A percentile compares a stretch with the other conserved stretches of the same genome.
phyloP scores from a whole-genome alignment of 371 early-diverging fungal species.

The Coemansia sp. region DNA sequence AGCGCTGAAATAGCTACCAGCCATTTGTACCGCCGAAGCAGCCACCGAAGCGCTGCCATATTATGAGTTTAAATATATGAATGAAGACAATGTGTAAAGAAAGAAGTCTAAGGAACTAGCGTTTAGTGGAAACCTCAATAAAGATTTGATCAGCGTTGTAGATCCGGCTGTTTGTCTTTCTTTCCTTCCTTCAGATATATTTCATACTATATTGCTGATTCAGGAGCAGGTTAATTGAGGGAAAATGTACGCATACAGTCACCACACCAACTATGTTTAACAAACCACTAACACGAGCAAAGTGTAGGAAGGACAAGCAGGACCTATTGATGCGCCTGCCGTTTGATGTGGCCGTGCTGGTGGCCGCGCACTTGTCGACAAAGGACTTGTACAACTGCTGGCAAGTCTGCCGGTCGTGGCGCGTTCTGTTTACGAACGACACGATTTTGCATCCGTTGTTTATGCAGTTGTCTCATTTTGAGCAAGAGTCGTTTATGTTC shows the following conservation, averaged over 20 bases:
- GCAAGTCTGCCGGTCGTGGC: constrained; percentile 34
- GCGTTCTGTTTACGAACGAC: constrained; percentile 28
- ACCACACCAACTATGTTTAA: neutral
- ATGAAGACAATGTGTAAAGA: neutral
- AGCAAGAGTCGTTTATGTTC: constrained; percentile 46
- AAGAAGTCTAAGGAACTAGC: neutral
- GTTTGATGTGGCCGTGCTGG: constrained; percentile 35
- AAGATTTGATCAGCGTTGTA: neutral
- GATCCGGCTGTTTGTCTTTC: neutral
- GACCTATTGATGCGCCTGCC: constrained; percentile 44
- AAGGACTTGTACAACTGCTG: constrained; percentile 36
- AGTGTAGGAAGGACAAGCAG: constrained; percentile 1
- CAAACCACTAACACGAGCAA: neutral
- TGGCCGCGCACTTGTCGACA: constrained; percentile 14
- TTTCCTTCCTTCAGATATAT: no score
- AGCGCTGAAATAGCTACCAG: neutral
- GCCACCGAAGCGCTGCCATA: neutral
- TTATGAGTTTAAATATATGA: neutral
- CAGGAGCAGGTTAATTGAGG: no score
- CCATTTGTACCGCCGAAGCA: neutral
- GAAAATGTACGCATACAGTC: constrained; percentile 1
- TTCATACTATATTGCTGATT: no score
- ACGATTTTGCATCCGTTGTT: constrained; percentile 26
- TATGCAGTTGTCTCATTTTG: constrained; percentile 39
- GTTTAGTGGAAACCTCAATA: neutral